Conservation (phyloP, 345 rosid species). For the Salix brachista region DNA sequence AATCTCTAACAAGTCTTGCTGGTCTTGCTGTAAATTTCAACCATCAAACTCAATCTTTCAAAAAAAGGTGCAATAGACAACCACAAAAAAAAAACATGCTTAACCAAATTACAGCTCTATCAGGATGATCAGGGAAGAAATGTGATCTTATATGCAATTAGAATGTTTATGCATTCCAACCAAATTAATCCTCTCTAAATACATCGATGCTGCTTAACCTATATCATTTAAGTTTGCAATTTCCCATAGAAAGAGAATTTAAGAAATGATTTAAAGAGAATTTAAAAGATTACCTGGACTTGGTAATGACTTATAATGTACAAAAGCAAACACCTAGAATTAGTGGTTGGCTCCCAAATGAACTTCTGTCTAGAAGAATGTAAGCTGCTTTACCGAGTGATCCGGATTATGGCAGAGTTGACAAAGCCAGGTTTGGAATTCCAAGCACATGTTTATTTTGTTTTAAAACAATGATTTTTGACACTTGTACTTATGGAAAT, state of each 20-base stretch:
- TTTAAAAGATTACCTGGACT: neutral
- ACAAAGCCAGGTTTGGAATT: neutral
- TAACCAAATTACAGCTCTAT: neutral
- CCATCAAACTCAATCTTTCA: neutral
- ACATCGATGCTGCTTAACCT: neutral
- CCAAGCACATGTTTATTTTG: neutral
- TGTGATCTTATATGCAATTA: neutral
- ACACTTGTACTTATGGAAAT: neutral
- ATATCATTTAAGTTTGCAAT: neutral
- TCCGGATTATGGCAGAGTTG: neutral
- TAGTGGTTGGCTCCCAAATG: neutral
- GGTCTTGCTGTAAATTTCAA: slow-evolving; percentile 59
- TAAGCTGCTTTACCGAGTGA: neutral
- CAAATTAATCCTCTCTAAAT: neutral
- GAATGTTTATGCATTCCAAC: neutral
- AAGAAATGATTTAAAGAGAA: neutral
- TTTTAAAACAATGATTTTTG: neutral
- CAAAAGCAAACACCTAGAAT: neutral
- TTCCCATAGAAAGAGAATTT: neutral
- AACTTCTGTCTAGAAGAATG: neutral
- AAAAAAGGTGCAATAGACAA: neutral
- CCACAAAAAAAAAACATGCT: neutral
- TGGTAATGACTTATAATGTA: neutral
- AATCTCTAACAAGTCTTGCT: slow-evolving; percentile 62
- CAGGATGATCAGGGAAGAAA: neutral